A percentile compares a stretch with the other conserved stretches of the same genome.
phyloP scores from a whole-genome alignment of 2,329 filamentous ascomycete genomes.

The Biscogniauxia sp. region DNA sequence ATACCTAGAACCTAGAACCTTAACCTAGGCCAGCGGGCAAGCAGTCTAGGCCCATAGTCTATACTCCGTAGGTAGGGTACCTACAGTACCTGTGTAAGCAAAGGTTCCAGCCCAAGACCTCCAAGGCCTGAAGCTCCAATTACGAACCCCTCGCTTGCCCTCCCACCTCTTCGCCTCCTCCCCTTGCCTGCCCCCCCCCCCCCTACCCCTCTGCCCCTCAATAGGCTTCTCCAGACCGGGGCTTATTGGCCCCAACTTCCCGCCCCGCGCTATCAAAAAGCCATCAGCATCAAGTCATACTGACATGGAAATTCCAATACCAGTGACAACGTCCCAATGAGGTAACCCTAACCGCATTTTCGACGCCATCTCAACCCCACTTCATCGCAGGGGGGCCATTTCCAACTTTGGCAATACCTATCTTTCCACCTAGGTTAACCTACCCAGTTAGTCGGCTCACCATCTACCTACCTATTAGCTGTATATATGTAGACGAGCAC shows the following conservation, averaged over 20 bases:
- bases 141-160: too few species aligned
- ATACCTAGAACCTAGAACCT: too few species aligned
- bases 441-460: not conserved
- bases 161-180: not conserved
- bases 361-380: not conserved
- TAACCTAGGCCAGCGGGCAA: too few species aligned
- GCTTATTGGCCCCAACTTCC: too few species aligned
- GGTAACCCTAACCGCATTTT: not conserved
- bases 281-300: not conserved
- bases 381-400: not conserved
- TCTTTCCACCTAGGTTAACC: not conserved
- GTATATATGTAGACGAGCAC: not conserved
- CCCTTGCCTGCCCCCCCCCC: not conserved
- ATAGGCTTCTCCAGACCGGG: not conserved
- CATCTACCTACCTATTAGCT: not conserved
- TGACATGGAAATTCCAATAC: not conserved
- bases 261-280: not conserved
- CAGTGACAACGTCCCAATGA: not conserved
- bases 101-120: too few species aligned
- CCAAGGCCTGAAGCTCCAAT: too few species aligned
- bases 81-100: too few species aligned
- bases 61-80: too few species aligned
- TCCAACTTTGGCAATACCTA: not conserved
- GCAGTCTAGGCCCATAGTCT: too few species aligned
- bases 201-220: not conserved